These are phyloP conservation scores for Phialocephala sp. DNA, from an alignment of 2,329 filamentous ascomycete species.

Conservation along the genomic window DNA sequence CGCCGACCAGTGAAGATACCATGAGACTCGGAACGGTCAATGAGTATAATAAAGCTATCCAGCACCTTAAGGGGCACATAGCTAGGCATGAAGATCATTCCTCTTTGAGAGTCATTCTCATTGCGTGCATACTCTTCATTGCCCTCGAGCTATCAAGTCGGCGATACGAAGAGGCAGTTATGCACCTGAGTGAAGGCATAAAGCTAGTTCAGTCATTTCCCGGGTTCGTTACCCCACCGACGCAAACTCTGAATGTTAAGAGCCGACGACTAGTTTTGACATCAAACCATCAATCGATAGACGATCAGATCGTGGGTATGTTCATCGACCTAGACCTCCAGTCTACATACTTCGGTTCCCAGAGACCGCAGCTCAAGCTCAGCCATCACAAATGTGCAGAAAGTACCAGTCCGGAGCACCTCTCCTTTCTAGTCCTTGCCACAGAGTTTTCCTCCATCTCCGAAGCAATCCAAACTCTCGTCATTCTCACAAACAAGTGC, in stretches of 20 bases:
- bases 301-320: too few species aligned
- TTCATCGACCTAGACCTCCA: not conserved
- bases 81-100: not conserved
- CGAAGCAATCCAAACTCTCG: slow-evolving; percentile 10
- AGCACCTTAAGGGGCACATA: not conserved
- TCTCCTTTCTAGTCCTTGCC: too few species aligned
- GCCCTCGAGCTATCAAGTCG: slow-evolving; percentile 4
- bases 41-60: slow-evolving; percentile 15
- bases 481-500: slow-evolving; percentile 13
- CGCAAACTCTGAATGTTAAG: too few species aligned
- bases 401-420: not conserved
- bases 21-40: not conserved
- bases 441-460: not conserved
- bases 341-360: not conserved
- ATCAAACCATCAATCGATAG: too few species aligned
- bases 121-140: slow-evolving; percentile 7
- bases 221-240: too few species aligned
- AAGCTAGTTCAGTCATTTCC: too few species aligned
- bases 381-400: not conserved
- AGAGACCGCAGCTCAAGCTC: slow-evolving; percentile 1
- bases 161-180: not conserved
- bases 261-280: too few species aligned
- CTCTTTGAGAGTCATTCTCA: slow-evolving; percentile 3
- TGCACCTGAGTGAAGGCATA: not conserved
- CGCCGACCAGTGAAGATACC: not conserved